These are phyloP conservation scores for Pichiaceae sp. DNA, from an alignment of 1,139 yeast species.

Conservation along the genomic window DNA sequence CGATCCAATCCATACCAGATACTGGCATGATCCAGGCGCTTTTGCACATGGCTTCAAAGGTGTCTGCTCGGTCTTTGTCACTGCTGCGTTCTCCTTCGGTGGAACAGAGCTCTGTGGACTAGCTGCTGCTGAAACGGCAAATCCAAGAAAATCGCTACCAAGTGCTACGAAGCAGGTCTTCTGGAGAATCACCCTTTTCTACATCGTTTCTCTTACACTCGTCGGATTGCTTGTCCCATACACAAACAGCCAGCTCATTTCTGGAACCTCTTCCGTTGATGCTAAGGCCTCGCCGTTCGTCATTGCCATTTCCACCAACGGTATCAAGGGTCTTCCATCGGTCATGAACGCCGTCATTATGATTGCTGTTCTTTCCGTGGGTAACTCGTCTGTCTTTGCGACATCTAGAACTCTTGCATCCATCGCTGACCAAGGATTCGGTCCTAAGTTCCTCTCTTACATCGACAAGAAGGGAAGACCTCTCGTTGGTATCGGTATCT, in stretches of 20 bases:
- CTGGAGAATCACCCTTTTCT: slow-evolving; percentile 62
- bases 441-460: slow-evolving; percentile 67
- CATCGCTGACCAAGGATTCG: slow-evolving; percentile 72
- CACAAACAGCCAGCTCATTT: slow-evolving; percentile 38
- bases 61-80: slow-evolving; percentile 36
- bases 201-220: slow-evolving; percentile 36
- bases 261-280: slow-evolving; percentile 36
- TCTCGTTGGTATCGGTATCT: slow-evolving; percentile 50
- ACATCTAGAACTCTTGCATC: slow-evolving; percentile 79
- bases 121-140: slow-evolving; percentile 39
- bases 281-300: slow-evolving; percentile 69
- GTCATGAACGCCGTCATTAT: slow-evolving; percentile 68
- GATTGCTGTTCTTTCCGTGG: slow-evolving; percentile 61
- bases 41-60: slow-evolving; percentile 41
- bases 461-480: slow-evolving; percentile 75
- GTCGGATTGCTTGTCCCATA: slow-evolving; percentile 65
- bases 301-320: slow-evolving; percentile 54
- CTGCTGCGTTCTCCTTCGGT: slow-evolving; percentile 49
- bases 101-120: slow-evolving; percentile 39
- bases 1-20: slow-evolving; percentile 47
- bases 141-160: slow-evolving; percentile 48
- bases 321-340: slow-evolving; percentile 54
- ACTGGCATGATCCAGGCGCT: slow-evolving; percentile 57
- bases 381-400: slow-evolving; percentile 70
- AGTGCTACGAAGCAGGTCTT: slow-evolving; percentile 66